Conservation (phyloP, 2,329 filamentous ascomycete species). For the Ustulina deusta region DNA sequence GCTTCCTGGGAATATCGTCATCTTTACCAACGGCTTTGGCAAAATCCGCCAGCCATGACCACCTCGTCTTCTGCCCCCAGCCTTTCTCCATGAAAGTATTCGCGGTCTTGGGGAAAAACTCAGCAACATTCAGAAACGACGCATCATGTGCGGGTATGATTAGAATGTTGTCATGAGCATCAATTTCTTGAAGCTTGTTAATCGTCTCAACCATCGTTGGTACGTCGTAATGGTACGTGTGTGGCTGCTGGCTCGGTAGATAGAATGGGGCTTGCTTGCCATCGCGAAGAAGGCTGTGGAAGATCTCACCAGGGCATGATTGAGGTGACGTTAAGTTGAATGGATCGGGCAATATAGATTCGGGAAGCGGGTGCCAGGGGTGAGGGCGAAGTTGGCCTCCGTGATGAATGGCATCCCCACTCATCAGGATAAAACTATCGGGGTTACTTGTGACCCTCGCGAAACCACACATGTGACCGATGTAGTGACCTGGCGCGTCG, state of each 20-base stretch:
- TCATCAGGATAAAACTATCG: slow-evolving; percentile 47
- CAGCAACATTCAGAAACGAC: slow-evolving; percentile 53
- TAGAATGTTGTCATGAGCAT: slow-evolving; percentile 44
- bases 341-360: slow-evolving; percentile 55
- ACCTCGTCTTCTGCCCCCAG: slow-evolving; percentile 59
- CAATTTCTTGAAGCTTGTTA: slow-evolving; percentile 40
- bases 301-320: slow-evolving; percentile 50
- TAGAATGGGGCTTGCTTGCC: slow-evolving; percentile 52
- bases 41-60: slow-evolving; percentile 65
- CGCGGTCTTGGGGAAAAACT: slow-evolving; percentile 63
- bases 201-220: slow-evolving; percentile 48
- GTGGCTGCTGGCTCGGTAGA: slow-evolving; percentile 36
- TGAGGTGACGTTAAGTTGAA: slow-evolving; percentile 46
- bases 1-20: slow-evolving; percentile 41
- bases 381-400: slow-evolving; percentile 43
- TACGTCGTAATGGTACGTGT: slow-evolving; percentile 31
- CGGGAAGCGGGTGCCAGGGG: slow-evolving; percentile 45
- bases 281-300: slow-evolving; percentile 51
- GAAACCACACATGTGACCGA: slow-evolving; percentile 45
- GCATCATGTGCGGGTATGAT: slow-evolving; percentile 43
- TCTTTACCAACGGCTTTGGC: slow-evolving; percentile 54
- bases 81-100: slow-evolving; percentile 61
- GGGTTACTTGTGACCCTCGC: slow-evolving; percentile 49
- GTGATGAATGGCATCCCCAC: slow-evolving; percentile 43
- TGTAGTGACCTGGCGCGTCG: slow-evolving; percentile 44